Percentiles rank a stretch among this genome's conserved stretches.
phyloP scores from a whole-genome alignment of 148 eudicot species.

The Vaccinium corymbosum region DNA sequence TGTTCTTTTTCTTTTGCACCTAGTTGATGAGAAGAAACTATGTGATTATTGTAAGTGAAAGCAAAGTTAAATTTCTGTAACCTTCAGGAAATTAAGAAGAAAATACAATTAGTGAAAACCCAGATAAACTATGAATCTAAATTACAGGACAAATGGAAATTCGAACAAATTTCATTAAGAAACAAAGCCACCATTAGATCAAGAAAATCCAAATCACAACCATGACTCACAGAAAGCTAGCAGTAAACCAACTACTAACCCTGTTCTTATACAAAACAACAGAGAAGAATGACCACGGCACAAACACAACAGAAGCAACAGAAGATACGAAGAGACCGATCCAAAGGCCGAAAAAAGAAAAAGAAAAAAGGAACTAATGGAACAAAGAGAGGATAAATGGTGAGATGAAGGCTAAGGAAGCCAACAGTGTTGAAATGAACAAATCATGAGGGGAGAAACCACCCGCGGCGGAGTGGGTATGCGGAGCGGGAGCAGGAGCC shows the following conservation, averaged over 20 bases:
- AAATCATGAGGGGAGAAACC: slow-evolving; percentile 10
- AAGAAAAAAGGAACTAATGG: not conserved
- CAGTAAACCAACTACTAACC: not conserved
- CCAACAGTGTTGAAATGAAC: not conserved
- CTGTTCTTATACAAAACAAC: not conserved
- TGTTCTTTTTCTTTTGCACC: too few species aligned
- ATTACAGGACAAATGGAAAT: not conserved
- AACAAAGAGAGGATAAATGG: slow-evolving; percentile 2
- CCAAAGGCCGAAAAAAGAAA: not conserved
- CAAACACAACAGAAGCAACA: not conserved
- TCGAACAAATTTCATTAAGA: not conserved
- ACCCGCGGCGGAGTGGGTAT: not conserved
- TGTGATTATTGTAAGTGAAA: too few species aligned
- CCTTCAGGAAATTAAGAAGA: too few species aligned
- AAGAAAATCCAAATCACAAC: slow-evolving; percentile 7
- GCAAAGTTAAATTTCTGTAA: too few species aligned
- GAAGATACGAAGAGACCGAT: not conserved
- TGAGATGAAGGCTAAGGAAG: not conserved
- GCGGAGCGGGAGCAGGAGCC: not conserved
- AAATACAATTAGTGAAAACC: not conserved
- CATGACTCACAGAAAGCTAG: not conserved
- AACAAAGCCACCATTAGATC: not conserved
- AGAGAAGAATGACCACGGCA: not conserved
- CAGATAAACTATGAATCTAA: not conserved
- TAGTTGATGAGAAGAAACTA: too few species aligned